Percentiles rank a stretch among this genome's conserved stretches.
phyloP scores from a whole-genome alignment of 257 asterid genomes.

The Solanum paucissectum region DNA sequence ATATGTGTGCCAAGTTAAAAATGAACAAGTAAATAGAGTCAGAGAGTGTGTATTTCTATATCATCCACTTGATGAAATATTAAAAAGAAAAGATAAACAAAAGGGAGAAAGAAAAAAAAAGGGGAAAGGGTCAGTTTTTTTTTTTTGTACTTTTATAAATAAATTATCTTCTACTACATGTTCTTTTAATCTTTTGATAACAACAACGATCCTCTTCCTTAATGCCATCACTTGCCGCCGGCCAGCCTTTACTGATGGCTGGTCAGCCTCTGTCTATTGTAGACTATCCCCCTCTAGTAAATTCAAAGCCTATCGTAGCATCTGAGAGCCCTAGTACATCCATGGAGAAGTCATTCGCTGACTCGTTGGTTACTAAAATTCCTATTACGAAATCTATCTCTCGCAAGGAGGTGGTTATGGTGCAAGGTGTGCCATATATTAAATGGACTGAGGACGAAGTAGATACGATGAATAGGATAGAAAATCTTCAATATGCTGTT shows the following conservation, averaged over 20 bases:
- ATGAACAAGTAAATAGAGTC: no score
- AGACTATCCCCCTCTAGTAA: neutral
- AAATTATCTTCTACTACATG: no score
- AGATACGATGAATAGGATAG: neutral
- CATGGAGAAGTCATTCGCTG: neutral
- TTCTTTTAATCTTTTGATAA: no score
- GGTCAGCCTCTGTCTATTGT: neutral
- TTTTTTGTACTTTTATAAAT: no score
- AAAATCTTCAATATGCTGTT: neutral
- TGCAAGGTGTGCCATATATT: neutral
- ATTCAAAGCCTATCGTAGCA: neutral
- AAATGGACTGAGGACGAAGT: neutral
- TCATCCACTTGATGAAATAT: neutral
- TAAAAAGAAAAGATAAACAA: neutral
- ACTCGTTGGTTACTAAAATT: neutral
- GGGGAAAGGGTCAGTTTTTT: no score
- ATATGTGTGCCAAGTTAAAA: no score
- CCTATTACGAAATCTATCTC: neutral
- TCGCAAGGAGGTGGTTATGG: neutral
- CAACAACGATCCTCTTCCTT: no score
- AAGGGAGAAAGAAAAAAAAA: neutral
- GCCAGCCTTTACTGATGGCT: neutral
- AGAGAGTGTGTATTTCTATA: no score
- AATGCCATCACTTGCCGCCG: no score
- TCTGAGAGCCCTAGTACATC: neutral